Evolutionary conservation across 2,329 filamentous ascomycete genomes (phyloP).

Genomic region (Pseudogymnoascus sp.): DNA sequence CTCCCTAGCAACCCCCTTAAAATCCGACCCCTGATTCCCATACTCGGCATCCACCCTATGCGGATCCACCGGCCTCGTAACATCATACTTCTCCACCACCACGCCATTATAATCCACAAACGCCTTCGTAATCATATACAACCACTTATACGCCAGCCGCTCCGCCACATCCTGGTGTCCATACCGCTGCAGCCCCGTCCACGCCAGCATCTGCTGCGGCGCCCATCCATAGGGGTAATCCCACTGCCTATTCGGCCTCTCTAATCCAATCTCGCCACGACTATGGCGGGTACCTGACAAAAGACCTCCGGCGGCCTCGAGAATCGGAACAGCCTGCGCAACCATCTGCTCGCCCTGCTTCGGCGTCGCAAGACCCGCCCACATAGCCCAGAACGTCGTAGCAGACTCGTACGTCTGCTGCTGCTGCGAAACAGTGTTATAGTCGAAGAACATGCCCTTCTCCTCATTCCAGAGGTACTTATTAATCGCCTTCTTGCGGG

Average conservation of each 20-base stretch:
- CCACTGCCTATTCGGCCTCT: conserved; percentile 93
- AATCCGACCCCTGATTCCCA: conserved; percentile 90
- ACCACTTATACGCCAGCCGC: conserved; percentile 87
- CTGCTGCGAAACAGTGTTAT: conserved; percentile 74
- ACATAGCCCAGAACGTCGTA: conserved; percentile 96
- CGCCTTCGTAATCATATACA: conserved; percentile 97
- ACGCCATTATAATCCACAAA: conserved; percentile 98
- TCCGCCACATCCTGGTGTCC: conserved; percentile 87
- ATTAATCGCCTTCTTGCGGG: conserved; percentile 77
- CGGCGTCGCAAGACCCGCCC: conserved; percentile 82
- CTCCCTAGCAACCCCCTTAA: conserved; percentile 92
- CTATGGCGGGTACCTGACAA: conserved; percentile 86
- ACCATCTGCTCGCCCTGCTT: conserved; percentile 81
- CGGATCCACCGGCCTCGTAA: conserved; percentile 80
- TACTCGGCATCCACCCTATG: conserved; percentile 96
- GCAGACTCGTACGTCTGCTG: conserved; percentile 80
- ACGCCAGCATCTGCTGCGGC: conserved; percentile 95
- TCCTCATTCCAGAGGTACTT: conserved; percentile 90
- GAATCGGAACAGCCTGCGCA: conserved; percentile 69
- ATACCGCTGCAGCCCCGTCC: conserved; percentile 86
- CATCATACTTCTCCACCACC: conserved; percentile 98
- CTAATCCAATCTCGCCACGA: conserved; percentile 67
- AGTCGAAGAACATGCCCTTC: conserved; percentile 96
- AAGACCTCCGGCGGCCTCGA: conserved; percentile 81
- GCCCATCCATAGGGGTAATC: conserved; percentile 98